Evolutionary conservation across 345 rosid species (phyloP).

Genomic region (Corchorus olitorius): DNA sequence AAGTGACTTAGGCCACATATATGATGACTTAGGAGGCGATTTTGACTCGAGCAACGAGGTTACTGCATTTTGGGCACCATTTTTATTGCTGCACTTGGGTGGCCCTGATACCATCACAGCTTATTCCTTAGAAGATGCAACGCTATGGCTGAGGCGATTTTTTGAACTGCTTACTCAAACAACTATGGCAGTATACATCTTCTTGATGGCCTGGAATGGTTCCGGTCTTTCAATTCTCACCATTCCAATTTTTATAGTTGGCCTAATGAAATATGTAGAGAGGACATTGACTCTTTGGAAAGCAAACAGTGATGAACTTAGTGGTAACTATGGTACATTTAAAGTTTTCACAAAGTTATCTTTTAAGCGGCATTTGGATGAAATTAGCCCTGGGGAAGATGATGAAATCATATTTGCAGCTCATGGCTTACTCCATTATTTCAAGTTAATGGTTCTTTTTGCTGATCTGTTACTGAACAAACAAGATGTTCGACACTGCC

Average conservation of each 20-base stretch:
- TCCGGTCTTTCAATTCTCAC: constrained; percentile 1
- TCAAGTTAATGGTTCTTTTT: too few species aligned
- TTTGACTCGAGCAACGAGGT: background rate
- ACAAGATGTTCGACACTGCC: constrained; percentile 23
- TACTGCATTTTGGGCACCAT: background rate
- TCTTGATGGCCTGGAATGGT: background rate
- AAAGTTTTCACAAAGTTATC: too few species aligned
- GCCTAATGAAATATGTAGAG: constrained; percentile 26
- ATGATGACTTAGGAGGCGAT: background rate
- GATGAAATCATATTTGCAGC: constrained; percentile 3
- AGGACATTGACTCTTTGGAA: constrained; percentile 23
- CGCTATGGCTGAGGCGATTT: constrained; percentile 38
- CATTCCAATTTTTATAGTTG: constrained; percentile 19
- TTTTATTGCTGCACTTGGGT: too few species aligned
- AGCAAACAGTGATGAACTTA: constrained; percentile 14
- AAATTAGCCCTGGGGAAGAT: background rate
- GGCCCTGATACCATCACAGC: too few species aligned
- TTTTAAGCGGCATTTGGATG: too few species aligned
- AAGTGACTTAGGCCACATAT: constrained; percentile 17
- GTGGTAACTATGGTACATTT: background rate
- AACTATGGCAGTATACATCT: background rate
- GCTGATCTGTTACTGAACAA: constrained; percentile 31
- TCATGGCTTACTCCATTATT: too few species aligned
- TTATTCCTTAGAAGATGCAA: constrained; percentile 32
- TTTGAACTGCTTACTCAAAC: constrained; percentile 36